Evolutionary conservation across 768 basidiomycete species (phyloP).

Genomic region (Tubosaeta brunneosetosa): DNA sequence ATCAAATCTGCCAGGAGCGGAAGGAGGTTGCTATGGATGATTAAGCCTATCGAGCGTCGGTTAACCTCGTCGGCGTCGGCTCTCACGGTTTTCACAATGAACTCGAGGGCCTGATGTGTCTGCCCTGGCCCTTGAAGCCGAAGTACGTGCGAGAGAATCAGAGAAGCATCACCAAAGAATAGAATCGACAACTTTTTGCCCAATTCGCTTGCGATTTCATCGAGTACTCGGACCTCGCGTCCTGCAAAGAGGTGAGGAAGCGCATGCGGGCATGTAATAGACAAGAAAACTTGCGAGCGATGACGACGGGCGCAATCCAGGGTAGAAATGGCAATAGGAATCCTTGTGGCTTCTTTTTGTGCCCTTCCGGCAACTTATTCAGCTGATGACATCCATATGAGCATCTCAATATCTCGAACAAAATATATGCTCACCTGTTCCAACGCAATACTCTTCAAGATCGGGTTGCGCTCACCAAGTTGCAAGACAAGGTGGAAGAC

Average conservation of each 20-base stretch:
- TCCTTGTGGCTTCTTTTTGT: constrained; percentile 59
- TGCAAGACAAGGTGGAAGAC: constrained; percentile 62
- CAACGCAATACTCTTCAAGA: constrained; percentile 64
- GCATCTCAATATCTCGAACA: neutral
- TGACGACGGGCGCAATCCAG: constrained; percentile 60
- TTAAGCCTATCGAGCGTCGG: constrained; percentile 37
- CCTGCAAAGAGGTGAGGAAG: constrained; percentile 67
- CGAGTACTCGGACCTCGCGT: constrained; percentile 54
- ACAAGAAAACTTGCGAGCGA: constrained; percentile 61
- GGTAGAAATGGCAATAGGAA: constrained; percentile 68
- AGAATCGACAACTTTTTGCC: constrained; percentile 41
- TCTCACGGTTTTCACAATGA: constrained; percentile 54
- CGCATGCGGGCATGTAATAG: constrained; percentile 56
- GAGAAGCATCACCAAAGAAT: constrained; percentile 52
- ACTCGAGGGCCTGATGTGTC: constrained; percentile 56
- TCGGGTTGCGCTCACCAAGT: constrained; percentile 61
- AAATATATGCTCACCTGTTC: constrained; percentile 47
- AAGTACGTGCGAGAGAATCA: constrained; percentile 65
- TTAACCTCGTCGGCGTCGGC: constrained; percentile 36
- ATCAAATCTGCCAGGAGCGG: constrained; percentile 73
- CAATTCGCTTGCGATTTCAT: constrained; percentile 54
- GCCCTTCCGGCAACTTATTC: constrained; percentile 48
- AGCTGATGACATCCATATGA: constrained; percentile 41
- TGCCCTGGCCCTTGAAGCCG: constrained; percentile 50
- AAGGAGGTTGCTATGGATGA: constrained; percentile 65